Percentiles rank a stretch among this genome's conserved stretches.
These are phyloP conservation scores for Arthrobotrys entomopaga DNA, from an alignment of 2,329 filamentous ascomycete species.

Conservation along the genomic window DNA sequence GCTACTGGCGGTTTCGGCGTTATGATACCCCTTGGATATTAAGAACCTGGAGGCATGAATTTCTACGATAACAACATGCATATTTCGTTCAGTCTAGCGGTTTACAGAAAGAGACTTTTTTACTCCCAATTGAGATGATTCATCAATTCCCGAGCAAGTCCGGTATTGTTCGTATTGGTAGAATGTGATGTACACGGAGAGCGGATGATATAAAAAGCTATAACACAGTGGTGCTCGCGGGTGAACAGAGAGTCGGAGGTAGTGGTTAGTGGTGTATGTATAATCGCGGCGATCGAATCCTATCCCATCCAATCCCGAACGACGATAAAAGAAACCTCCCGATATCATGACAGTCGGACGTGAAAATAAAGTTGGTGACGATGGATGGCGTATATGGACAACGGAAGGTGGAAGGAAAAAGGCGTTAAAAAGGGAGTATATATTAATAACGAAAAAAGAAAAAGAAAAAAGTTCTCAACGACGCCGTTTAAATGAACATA, in stretches of 20 bases:
- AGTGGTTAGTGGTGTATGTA: slow-evolving; percentile 2
- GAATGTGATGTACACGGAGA: slow-evolving; percentile 40
- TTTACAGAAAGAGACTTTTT: too few relatives aligned
- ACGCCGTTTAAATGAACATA: slow-evolving; percentile 56
- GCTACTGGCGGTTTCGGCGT: too few relatives aligned
- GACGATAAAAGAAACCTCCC: slow-evolving; percentile 14
- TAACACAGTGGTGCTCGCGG: slow-evolving; percentile 18
- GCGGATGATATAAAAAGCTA: slow-evolving; percentile 17
- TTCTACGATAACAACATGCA: neutral
- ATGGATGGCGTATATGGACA: slow-evolving; percentile 35
- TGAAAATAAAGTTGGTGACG: slow-evolving; percentile 6
- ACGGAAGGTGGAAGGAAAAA: neutral
- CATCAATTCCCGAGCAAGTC: slow-evolving; percentile 22
- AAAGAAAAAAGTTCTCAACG: slow-evolving; percentile 49
- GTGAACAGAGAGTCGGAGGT: neutral
- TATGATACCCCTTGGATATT: too few relatives aligned
- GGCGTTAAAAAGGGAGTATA: slow-evolving; percentile 20
- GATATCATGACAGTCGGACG: slow-evolving; percentile 38
- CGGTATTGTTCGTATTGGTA: slow-evolving; percentile 24
- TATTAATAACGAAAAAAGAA: slow-evolving; percentile 48
- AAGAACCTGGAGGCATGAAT: neutral
- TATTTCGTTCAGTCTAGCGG: too few relatives aligned
- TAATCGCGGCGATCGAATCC: slow-evolving; percentile 19
- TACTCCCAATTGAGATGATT: too few relatives aligned
- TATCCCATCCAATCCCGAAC: slow-evolving; percentile 17